Evolutionary conservation across 371 early-diverging fungal species (phyloP).

Genomic region (Lichtheimia ornata): DNA sequence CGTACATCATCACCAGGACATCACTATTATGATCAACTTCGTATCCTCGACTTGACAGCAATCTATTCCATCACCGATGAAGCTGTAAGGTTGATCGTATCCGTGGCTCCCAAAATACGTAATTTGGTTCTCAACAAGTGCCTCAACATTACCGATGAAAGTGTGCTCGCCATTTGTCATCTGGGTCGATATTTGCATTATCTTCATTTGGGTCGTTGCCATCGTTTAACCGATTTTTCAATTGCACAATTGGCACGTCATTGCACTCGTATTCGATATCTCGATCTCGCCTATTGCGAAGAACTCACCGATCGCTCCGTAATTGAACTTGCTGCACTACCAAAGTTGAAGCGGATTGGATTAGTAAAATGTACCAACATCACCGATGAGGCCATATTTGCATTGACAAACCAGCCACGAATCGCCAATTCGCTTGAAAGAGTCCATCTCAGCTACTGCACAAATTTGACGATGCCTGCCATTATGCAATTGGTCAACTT

Average conservation of each 20-base stretch:
- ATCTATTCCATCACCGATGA: constrained; percentile 54
- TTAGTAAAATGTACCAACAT: constrained; percentile 64
- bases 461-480: constrained; percentile 49
- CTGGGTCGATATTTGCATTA: constrained; percentile 64
- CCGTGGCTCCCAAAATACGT: constrained; percentile 60
- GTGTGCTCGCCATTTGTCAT: constrained; percentile 47
- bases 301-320: constrained; percentile 58
- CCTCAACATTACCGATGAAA: constrained; percentile 52
- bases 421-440: constrained; percentile 60
- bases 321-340: constrained; percentile 55
- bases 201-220: constrained; percentile 63
- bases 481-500: constrained; percentile 55
- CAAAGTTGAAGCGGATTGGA: constrained; percentile 63
- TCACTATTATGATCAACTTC: constrained; percentile 52
- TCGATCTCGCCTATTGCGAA: constrained; percentile 63
- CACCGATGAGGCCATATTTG: constrained; percentile 59
- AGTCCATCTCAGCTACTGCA: constrained; percentile 65
- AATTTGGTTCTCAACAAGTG: constrained; percentile 65
- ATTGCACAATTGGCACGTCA: constrained; percentile 50
- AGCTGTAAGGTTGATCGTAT: constrained; percentile 48
- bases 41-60: constrained; percentile 62
- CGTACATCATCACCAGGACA: background rate
- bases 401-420: constrained; percentile 48
- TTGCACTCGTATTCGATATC: constrained; percentile 65
- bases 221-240: constrained; percentile 54